Evolutionary conservation across 345 rosid species (phyloP), one percentile per base, ranked within the genome.

Genomic region (Heritiera fomes): DNA sequence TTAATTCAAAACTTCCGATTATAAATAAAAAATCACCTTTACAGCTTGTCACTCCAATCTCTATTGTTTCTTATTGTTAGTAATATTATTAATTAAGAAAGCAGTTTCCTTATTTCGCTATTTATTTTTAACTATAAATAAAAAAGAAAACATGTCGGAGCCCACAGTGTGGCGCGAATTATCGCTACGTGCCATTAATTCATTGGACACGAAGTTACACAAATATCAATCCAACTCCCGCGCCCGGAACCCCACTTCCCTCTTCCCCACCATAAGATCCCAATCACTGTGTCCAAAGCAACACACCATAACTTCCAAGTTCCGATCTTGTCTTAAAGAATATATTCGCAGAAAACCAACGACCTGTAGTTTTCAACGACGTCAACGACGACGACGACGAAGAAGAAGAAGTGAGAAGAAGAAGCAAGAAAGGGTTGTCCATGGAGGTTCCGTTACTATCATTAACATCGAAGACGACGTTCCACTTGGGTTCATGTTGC

Each of bases 401-500:
- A 3, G 20, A 46, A 8, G 67, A 69, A 69, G 73, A 23, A 23
- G 28, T 28, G 3, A 10, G 32, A 6, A 70, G 10, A 6, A 70
- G 10, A 40, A 1, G 55, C 3, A 30, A 28, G 17, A 28, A 8
- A 30, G 32, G 23, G 14, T 11, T 46, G 7, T 18, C 30, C 11
- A 43, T 90, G 94, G 91, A 87, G 85, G 77, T 87, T 79, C 86
- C 88, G 7, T 64, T 92, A 49, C 81, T 83, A 32, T 88, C 87
- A 5, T 56, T 83, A 32, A 87, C 87, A 5, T 56, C 77, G 49
- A 77, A 69, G 23, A 58, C 83, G 41, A 50, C 85, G 69, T 70
- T 83, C 61, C 88, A 87, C 58, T 76, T 77, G 38, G 83, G 87
- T 65, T 63, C 81, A 38, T 82, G 83, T 76, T 83, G 81, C 74